Evolutionary conservation across 2,329 filamentous ascomycete genomes (phyloP).

Genomic region (Elsinoe perseae): DNA sequence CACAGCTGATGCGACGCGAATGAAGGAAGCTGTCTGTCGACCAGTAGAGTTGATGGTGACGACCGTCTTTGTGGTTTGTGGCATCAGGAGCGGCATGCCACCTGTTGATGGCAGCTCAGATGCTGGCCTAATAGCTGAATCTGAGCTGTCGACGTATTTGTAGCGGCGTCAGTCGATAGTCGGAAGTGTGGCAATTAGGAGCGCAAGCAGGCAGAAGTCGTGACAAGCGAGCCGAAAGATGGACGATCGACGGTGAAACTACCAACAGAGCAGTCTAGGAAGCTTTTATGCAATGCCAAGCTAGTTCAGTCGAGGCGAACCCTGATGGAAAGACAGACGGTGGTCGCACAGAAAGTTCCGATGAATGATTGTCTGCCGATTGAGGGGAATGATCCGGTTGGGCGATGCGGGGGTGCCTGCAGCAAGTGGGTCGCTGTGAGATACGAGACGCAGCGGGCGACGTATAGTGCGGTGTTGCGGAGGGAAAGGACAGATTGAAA

Average conservation of each 20-base stretch:
- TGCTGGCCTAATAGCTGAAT: not conserved
- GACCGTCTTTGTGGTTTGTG: conserved; percentile 58
- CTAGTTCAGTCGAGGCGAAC: not conserved
- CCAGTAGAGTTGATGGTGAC: conserved; percentile 94
- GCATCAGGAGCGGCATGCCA: conserved; percentile 24
- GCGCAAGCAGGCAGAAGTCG: not conserved
- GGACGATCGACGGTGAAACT: not conserved
- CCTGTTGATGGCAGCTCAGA: conserved; percentile 2
- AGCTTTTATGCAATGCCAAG: conserved; percentile 17
- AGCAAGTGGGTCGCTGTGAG: not conserved
- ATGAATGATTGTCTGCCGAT: conserved; percentile 1
- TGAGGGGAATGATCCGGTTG: conserved; percentile 1
- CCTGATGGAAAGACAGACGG: not conserved
- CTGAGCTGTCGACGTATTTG: not conserved
- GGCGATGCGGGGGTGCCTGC: not conserved
- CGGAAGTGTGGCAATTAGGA: no score
- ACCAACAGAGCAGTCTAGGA: not conserved
- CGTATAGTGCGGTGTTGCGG: not conserved
- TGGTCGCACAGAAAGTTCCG: conserved; percentile 10
- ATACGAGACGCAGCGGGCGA: not conserved
- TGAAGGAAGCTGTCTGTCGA: conserved; percentile 89
- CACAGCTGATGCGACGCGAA: conserved; percentile 85
- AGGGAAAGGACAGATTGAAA: not conserved
- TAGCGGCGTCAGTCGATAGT: not conserved
- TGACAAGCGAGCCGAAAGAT: not conserved